phyloP scores from a whole-genome alignment of 1,139 yeast species.

The Hansenula lynferdii region DNA sequence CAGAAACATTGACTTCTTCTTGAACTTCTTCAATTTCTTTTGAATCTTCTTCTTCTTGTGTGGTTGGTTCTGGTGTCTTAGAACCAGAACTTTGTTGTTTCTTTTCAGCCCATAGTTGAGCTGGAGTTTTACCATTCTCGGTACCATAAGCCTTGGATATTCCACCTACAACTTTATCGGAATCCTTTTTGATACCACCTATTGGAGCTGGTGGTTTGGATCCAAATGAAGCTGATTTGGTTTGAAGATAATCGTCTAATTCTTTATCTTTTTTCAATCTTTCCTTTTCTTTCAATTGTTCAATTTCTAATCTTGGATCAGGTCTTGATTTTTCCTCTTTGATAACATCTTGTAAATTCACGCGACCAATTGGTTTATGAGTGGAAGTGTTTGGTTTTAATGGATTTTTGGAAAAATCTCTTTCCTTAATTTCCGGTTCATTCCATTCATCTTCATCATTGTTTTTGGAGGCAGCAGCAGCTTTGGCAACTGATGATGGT shows the following conservation, averaged over 20 bases:
- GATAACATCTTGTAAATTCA: conserved; percentile 37
- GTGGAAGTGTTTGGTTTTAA: conserved; percentile 44
- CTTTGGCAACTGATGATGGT: conserved; percentile 5
- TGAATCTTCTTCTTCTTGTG: conserved; percentile 10
- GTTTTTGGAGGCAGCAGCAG: conserved; percentile 2
- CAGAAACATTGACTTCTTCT: conserved; percentile 25
- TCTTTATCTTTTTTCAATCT: conserved; percentile 40
- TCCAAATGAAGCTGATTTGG: conserved; percentile 42
- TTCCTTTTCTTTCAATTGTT: conserved; percentile 36
- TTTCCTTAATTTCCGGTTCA: conserved; percentile 59
- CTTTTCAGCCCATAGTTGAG: conserved; percentile 94
- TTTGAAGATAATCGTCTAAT: conserved; percentile 39
- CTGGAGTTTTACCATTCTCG: conserved; percentile 84
- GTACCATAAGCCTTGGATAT: conserved; percentile 65
- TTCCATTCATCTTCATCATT: conserved; percentile 57
- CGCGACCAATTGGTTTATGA: conserved; percentile 54
- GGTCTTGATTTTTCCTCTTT: conserved; percentile 33
- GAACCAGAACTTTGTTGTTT: conserved; percentile 41
- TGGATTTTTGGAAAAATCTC: conserved; percentile 63
- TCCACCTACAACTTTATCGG: conserved; percentile 56
- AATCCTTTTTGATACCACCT: conserved; percentile 26
- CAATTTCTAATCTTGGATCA: conserved; percentile 35
- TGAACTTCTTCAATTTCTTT: conserved; percentile 19
- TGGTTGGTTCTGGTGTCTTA: conserved; percentile 16
- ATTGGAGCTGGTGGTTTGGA: conserved; percentile 44